phyloP scores from a whole-genome alignment of 1,284 basidiomycete species.

The Grifola frondosa region DNA sequence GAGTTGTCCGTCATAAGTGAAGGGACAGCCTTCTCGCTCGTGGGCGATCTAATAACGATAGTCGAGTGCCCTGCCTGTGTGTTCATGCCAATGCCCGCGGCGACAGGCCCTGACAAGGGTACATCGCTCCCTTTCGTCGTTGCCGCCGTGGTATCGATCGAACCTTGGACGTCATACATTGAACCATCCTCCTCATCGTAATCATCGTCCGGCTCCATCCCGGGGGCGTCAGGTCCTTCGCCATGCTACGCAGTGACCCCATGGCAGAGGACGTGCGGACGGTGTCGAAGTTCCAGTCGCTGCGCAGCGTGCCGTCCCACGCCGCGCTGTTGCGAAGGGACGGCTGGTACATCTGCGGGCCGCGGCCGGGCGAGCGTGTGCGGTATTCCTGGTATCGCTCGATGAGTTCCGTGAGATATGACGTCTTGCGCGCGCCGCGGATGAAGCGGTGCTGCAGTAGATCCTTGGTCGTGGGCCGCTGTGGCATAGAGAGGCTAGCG shows the following conservation, averaged over 20 bases:
- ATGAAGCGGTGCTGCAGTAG: constrained; percentile 93
- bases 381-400: constrained; percentile 79
- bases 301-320: constrained; percentile 79
- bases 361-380: constrained; percentile 55
- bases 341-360: constrained; percentile 47
- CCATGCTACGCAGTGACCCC: constrained; percentile 70
- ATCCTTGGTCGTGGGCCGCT: constrained; percentile 90
- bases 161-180: constrained; percentile 35
- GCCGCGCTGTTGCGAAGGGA: constrained; percentile 53
- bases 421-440: constrained; percentile 77
- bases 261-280: constrained; percentile 71
- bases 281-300: constrained; percentile 97
- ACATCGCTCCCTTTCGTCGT: constrained; percentile 67
- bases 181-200: constrained; percentile 46
- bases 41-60: constrained; percentile 57
- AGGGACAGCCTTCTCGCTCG: constrained; percentile 42
- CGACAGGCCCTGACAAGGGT: constrained; percentile 30
- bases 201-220: constrained; percentile 50
- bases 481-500: constrained; percentile 9
- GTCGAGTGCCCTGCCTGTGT: constrained; percentile 64
- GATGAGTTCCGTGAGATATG: constrained; percentile 82
- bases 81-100: constrained; percentile 50
- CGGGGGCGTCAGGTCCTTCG: constrained; percentile 60
- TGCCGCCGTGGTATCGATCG: constrained; percentile 57
- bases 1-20: constrained; percentile 39